Conservation (phyloP, 2,329 filamentous ascomycete genomes). For the Trichoderma gracile region DNA sequence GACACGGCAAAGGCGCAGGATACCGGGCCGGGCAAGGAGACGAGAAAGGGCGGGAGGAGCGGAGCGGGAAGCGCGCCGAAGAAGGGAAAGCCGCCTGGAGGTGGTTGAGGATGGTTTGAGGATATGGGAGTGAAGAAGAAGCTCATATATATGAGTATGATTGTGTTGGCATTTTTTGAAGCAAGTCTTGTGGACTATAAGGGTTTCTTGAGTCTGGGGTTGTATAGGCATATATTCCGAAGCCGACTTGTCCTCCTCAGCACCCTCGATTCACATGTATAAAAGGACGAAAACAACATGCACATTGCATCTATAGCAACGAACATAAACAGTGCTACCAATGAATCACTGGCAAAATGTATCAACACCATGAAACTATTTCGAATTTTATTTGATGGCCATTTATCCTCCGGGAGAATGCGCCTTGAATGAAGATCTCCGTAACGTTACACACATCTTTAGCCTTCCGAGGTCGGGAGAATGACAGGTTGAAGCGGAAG, state of each 20-base stretch:
- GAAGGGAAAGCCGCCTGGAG: slow-evolving; percentile 30
- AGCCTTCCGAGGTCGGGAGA: too few species aligned
- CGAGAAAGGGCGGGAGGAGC: slow-evolving; percentile 41
- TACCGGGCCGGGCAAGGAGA: slow-evolving; percentile 38
- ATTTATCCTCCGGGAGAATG: background rate
- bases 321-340: background rate
- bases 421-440: too few species aligned
- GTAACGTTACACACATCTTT: slow-evolving; percentile 23
- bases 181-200: too few species aligned
- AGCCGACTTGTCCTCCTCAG: too few species aligned
- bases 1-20: slow-evolving; percentile 40
- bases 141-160: background rate
- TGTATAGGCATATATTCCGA: too few species aligned
- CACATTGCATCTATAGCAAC: background rate
- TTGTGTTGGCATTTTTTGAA: background rate
- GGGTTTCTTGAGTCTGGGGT: too few species aligned
- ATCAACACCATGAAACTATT: background rate
- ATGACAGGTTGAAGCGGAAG: background rate
- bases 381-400: background rate
- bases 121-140: too few species aligned
- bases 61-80: slow-evolving; percentile 37
- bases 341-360: background rate
- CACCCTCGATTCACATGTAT: too few species aligned
- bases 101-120: background rate
- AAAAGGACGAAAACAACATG: background rate